phyloP scores from a whole-genome alignment of 2,329 filamentous ascomycete species.

The Exophiala sideris region DNA sequence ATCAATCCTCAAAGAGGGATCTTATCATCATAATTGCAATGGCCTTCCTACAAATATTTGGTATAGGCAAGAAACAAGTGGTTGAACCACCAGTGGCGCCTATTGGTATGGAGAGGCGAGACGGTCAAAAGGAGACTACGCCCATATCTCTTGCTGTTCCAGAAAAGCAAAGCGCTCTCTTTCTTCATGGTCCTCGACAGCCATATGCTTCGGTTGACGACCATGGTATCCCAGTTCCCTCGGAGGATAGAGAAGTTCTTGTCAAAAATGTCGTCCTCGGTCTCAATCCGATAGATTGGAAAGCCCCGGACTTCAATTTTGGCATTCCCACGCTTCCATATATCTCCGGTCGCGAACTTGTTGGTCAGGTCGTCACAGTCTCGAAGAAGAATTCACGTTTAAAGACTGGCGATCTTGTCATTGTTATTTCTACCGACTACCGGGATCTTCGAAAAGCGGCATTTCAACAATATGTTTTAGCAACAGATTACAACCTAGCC shows the following conservation, averaged over 20 bases:
- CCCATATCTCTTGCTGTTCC: slow-evolving; percentile 3
- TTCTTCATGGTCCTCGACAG: slow-evolving; percentile 16
- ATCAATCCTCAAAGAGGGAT: background rate
- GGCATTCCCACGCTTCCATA: slow-evolving; percentile 66
- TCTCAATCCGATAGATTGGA: slow-evolving; percentile 75
- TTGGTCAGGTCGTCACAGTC: slow-evolving; percentile 58
- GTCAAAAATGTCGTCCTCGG: slow-evolving; percentile 48
- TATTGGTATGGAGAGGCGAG: background rate
- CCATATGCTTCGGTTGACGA: slow-evolving; percentile 12
- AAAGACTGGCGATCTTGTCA: slow-evolving; percentile 52
- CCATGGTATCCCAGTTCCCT: slow-evolving; percentile 9
- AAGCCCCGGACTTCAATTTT: slow-evolving; percentile 63
- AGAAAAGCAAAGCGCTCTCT: slow-evolving; percentile 9
- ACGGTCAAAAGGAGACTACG: slow-evolving; percentile 4
- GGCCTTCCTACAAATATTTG: background rate
- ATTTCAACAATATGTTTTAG: slow-evolving; percentile 67
- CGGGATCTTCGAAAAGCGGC: slow-evolving; percentile 68
- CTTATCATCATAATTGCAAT: background rate
- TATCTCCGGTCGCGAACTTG: slow-evolving; percentile 67
- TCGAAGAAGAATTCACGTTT: slow-evolving; percentile 48
- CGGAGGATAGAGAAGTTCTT: slow-evolving; percentile 18
- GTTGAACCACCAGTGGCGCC: background rate
- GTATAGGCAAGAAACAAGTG: background rate
- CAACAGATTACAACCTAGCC: slow-evolving; percentile 63
- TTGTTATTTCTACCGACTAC: slow-evolving; percentile 72